phyloP scores from a whole-genome alignment of 345 rosid species.

The Sonneratia caseolaris region DNA sequence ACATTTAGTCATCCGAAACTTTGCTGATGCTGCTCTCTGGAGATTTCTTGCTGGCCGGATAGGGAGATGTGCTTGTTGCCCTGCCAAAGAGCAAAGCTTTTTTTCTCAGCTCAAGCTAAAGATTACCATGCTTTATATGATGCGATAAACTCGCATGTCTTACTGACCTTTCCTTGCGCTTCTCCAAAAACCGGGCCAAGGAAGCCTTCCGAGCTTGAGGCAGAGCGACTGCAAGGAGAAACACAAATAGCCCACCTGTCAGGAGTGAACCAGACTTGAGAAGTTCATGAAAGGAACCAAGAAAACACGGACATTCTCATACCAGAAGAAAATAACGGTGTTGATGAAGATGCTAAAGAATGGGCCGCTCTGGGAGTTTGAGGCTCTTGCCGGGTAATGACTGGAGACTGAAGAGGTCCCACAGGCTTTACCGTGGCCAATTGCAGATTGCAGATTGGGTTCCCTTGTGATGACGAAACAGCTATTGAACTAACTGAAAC shows the following conservation, averaged over 20 bases:
- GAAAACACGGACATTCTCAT: neutral
- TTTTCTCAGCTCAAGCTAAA: neutral
- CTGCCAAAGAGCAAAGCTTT: constrained; percentile 18
- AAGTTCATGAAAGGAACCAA: neutral
- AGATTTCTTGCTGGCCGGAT: constrained; percentile 31
- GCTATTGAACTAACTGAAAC: neutral
- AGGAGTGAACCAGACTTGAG: neutral
- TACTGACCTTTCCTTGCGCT: constrained; percentile 81
- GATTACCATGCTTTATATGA: neutral
- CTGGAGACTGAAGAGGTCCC: constrained; percentile 10
- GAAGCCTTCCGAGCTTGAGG: constrained; percentile 96
- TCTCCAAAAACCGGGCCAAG: constrained; percentile 90
- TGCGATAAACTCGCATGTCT: neutral
- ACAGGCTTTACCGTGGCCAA: neutral
- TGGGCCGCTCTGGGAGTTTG: constrained; percentile 18
- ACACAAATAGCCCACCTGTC: neutral
- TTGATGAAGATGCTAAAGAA: constrained; percentile 1
- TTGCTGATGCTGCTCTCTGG: constrained; percentile 19
- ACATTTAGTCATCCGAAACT: neutral
- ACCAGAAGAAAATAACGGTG: neutral
- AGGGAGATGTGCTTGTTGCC: constrained; percentile 47
- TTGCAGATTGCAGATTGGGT: constrained; percentile 26
- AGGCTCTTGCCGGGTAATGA: constrained; percentile 29
- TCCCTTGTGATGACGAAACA: constrained; percentile 27
- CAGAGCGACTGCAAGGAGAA: constrained; percentile 20